Evolutionary conservation across 106 monocot species (phyloP), one percentile per base, ranked within the genome.

Genomic region (Acorus gramineus): DNA sequence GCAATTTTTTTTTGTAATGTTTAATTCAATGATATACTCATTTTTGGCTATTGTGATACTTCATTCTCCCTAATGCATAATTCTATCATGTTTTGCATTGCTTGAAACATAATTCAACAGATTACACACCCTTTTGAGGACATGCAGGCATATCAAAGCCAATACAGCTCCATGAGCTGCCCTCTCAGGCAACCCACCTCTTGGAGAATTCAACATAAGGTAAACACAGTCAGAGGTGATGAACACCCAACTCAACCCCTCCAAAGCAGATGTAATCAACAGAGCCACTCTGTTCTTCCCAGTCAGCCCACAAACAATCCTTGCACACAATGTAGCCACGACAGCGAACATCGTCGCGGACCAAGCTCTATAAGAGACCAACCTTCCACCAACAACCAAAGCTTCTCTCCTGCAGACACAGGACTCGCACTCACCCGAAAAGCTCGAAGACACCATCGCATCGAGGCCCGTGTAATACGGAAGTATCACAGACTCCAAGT

Each of bases 381-480:
- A 4, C 50, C 53, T 74, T 14, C 93, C 93, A n/a, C 93, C 93
- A 1, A 77, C 85, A 11, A 84, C 74, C 78, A 93, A 47, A n/a
- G 83, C 80, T 10, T 84, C 64, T 5, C 42, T 71, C 54, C 85
- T 55, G 74, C 89, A 93, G 45, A 89, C 77, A 49, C 89, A 93
- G 8, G 89, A 68, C 10, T 58, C 57, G 52, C 93, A 93, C 67
- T 78, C 89, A 5, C 89, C 86, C 4, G 89, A 86, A 28, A 84
- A 74, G 2, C 44, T 63, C 3, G 93, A 93, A 13, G 28, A 55
- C 3, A 42, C 58, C 9, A 93, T 47, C 10, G 86, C 85, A 6
- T 86, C 93, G 53, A 93, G 55, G 11, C 93, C 93, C 0, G 93
- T 93, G 79, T 93, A 89, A 65, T 83, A 89, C 53, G 93, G 93